Conservation (phyloP, 352 stramenopile species). For the Phytophthora ohioensis region DNA sequence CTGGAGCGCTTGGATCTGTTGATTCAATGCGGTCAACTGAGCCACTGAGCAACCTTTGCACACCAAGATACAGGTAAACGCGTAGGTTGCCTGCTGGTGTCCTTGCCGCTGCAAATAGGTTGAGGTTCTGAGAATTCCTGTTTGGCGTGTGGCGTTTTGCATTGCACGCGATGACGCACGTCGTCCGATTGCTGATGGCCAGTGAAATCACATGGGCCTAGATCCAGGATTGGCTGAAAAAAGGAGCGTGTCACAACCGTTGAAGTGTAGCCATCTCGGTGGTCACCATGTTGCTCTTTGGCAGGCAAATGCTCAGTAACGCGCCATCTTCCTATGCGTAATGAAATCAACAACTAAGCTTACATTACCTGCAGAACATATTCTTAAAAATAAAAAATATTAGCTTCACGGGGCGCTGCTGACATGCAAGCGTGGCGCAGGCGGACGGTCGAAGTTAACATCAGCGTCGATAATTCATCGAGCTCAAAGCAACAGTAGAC, state of each 20-base stretch:
- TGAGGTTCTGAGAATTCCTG: constrained; percentile 1
- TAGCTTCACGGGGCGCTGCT: no score
- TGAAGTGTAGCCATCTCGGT: constrained; percentile 26
- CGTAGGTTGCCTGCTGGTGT: background rate
- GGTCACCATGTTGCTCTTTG: background rate
- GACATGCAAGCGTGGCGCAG: no score
- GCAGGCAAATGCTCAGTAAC: no score
- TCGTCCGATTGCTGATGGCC: constrained; percentile 20
- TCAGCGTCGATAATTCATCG: no score
- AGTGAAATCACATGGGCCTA: constrained; percentile 9
- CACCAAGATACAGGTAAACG: constrained; percentile 8
- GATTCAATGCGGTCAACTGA: background rate
- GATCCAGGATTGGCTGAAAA: constrained; percentile 25
- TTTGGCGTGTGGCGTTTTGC: constrained; percentile 2
- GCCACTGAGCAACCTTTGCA: background rate
- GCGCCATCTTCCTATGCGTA: no score
- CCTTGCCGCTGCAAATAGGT: constrained; percentile 6
- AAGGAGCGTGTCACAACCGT: background rate
- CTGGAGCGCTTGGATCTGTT: constrained; percentile 5
- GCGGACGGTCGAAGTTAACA: no score
- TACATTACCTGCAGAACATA: no score
- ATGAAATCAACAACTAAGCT: no score
- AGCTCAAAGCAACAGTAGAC: no score
- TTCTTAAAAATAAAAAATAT: no score
- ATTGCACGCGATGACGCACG: constrained; percentile 16